These are phyloP conservation scores for Inga oerstediana DNA, from an alignment of 306 rosid genomes.

Conservation along the genomic window DNA sequence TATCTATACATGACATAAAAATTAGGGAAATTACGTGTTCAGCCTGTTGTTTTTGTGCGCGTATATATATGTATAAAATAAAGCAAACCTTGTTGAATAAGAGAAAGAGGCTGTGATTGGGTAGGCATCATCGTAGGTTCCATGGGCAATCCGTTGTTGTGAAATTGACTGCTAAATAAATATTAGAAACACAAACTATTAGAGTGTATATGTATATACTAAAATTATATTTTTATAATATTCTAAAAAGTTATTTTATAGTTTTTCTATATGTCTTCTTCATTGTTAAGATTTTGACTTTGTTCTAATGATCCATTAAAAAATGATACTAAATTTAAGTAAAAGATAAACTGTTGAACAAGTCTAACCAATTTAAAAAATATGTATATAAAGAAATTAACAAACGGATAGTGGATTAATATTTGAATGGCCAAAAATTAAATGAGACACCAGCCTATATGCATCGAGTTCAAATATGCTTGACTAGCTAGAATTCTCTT, in stretches of 20 bases:
- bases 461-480: background rate
- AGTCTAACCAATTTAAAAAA: background rate
- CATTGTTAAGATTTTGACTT: no score
- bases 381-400: background rate
- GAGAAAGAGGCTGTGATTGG: slow-evolving; percentile 26
- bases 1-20: no score
- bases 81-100: slow-evolving; percentile 54
- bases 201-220: background rate
- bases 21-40: no score
- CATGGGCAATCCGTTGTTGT: slow-evolving; percentile 37
- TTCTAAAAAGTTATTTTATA: no score
- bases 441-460: background rate
- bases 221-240: no score
- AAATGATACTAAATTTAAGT: no score
- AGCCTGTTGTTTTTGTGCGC: no score
- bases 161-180: background rate
- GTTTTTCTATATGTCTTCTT: no score
- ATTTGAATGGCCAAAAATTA: background rate
- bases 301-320: background rate
- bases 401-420: background rate
- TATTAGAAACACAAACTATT: background rate
- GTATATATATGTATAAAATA: slow-evolving; percentile 16
- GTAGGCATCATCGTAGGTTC: slow-evolving; percentile 32
- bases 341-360: background rate
- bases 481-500: no score